Conservation (phyloP, 2,329 filamentous ascomycete species). For the Calonectria pteridis region DNA sequence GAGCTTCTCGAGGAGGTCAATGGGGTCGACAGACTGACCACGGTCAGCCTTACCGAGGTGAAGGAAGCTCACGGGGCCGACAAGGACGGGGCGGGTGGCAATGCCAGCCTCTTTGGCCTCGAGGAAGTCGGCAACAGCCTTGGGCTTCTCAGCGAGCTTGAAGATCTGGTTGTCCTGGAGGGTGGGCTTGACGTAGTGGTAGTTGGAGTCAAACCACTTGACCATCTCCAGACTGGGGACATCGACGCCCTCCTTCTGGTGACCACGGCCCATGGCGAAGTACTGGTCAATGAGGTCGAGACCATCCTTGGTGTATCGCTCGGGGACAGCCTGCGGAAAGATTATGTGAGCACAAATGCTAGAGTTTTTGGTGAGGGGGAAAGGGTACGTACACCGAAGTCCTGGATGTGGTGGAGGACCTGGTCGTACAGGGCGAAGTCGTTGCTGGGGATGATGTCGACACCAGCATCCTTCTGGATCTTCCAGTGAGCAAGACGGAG, state of each 20-base stretch:
- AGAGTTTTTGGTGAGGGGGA: background rate
- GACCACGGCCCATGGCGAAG: constrained; percentile 99
- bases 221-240: constrained; percentile 98
- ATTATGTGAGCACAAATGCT: constrained; percentile 28
- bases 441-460: constrained; percentile 98
- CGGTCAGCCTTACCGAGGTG: constrained; percentile 98
- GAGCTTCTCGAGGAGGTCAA: constrained; percentile 92
- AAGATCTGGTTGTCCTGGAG: constrained; percentile 97
- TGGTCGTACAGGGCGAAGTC: constrained; percentile 99
- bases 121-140: constrained; percentile 93
- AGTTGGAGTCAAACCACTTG: constrained; percentile 99
- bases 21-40: constrained; percentile 91
- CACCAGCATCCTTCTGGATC: constrained; percentile 98
- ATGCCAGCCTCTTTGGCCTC: constrained; percentile 99
- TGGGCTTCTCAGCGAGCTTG: constrained; percentile 87
- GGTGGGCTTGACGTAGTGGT: constrained; percentile 99
- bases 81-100: constrained; percentile 89
- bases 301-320: constrained; percentile 92
- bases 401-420: constrained; percentile 96
- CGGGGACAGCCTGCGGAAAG: constrained; percentile 79
- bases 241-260: constrained; percentile 94
- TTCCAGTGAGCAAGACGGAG: constrained; percentile 98
- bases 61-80: constrained; percentile 98
- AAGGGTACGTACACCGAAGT: constrained; percentile 82
- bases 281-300: constrained; percentile 94